Evolutionary conservation across 768 basidiomycete species (phyloP), one percentile per base, ranked within the genome.

Genomic region (Tylopilus sp.): DNA sequence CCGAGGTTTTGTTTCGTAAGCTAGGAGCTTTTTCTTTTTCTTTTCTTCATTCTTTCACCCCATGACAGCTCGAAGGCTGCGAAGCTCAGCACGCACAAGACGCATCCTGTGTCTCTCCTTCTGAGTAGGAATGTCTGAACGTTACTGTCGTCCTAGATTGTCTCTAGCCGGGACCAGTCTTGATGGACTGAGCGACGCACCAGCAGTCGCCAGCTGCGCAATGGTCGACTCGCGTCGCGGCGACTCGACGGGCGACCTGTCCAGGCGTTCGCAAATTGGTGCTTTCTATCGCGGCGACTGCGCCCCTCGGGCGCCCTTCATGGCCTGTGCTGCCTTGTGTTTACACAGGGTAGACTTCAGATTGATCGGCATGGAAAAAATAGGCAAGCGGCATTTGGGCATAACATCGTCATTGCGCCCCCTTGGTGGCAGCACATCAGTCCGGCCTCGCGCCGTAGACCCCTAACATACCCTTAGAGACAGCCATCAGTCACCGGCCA

Each of bases 121-220:
- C 53, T 62, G 69, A 71, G 50, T 33, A 61, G 65, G 63, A 69
- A 63, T 60, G 67, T 69, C 63, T 69, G 67, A 69, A 58, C 43
- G 34, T 61, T 48, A 22, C 52, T 40, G 65, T 63, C 67, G 60
- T 50, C 62, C 57, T 57, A 48, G 58, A 67, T 60, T 38, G 65
- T 63, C 64, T 54, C 68, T 60, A 57, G 46, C 59, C 9, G 58
- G 58, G 65, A 57, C 59, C 48, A 50, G 62, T 56, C 62, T 17
- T 66, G n/a, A 64, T 11, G 55, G 62, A 50, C 64, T 53, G 60
- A 51, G 60, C 57, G 63, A 55, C 62, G 56, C 62, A 72, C 62
- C 57, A 68, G 70, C 65, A 54, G 64, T 55, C 57, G 45, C 56
- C 50, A 37, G 3, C 22, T 36, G 51, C 36, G 30, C 43, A 38